Conservation (phyloP, 208 protist genomes). For the Acanthamoeba lenticulata region DNA sequence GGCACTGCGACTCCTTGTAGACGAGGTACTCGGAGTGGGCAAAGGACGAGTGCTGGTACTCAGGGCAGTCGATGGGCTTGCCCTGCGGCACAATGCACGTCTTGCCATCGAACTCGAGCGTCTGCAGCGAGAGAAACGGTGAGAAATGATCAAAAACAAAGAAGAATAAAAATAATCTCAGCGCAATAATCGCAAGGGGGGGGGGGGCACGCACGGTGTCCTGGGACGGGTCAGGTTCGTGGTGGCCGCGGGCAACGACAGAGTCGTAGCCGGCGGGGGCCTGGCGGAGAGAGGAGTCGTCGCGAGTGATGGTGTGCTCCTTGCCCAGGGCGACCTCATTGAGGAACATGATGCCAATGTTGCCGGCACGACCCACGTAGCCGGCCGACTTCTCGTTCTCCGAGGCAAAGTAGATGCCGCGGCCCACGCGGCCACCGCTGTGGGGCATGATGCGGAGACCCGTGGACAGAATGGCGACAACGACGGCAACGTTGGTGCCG, state of each 20-base stretch:
- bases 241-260: conserved; percentile 66
- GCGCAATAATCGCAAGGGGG: too few species aligned
- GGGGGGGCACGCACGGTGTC: too few species aligned
- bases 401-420: conserved; percentile 82
- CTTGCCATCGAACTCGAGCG: conserved; percentile 71
- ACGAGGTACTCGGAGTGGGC: conserved; percentile 78
- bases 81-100: conserved; percentile 77
- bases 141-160: too few species aligned
- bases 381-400: conserved; percentile 76
- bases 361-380: conserved; percentile 70
- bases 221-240: conserved; percentile 18
- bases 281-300: conserved; percentile 71
- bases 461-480: conserved; percentile 76
- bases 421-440: conserved; percentile 81
- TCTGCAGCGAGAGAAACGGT: too few species aligned
- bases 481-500: conserved; percentile 81
- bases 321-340: conserved; percentile 80
- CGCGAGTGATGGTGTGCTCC: conserved; percentile 74
- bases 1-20: conserved; percentile 77
- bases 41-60: conserved; percentile 58
- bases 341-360: conserved; percentile 81
- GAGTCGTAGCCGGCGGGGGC: conserved; percentile 78
- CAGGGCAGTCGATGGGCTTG: conserved; percentile 45
- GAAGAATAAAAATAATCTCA: too few species aligned
- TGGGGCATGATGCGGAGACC: conserved; percentile 85